Base-by-base conservation (phyloP, 768 basidiomycete species). In the Lactarius pseudohatsudake region DNA sequence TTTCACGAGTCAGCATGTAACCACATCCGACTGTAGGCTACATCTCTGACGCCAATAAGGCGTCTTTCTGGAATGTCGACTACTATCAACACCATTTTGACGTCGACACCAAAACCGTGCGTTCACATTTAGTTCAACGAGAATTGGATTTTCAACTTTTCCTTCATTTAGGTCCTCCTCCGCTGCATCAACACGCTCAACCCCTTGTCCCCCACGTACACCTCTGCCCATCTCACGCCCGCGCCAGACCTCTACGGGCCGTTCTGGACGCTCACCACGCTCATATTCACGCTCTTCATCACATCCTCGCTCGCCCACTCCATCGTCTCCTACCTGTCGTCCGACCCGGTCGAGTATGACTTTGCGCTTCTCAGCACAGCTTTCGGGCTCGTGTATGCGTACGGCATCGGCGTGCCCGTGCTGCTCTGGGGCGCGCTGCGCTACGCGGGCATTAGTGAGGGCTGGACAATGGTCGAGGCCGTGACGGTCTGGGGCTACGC, bases 221-320 rank as follows among this genome's bases (percentile, higher is more conserved):
- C 86, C 59, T 80, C 86, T 5, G 82, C 83, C 15, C 85, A 88
- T 66, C 81, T 89, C 40, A 83, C 81, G 61, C 89, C 89, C 53
- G 81, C 87, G 50, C 75, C 81, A 18, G 91, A 92, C 74, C 84
- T 92, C 47, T 90, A 92, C 74, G 96, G 96, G 0, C 95, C 96
- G 1, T 98, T 99, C 80, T 99, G 96, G 96, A 94, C 96, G 0
- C 84, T 97, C 43, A 96, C 95, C 1, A 98, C 96, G 0, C 86
- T 99, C 68, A 90, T 97, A 54, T 93, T 98, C 74, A 83, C 89
- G 0, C 86, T 98, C 66, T 98, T 96, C 81, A 86, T 97, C 65
- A 96, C 91, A 30, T 97, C 96, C 1, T 94, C 92, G 40, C 88
- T 98, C 45, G 92, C 90, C 9, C 87, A 92, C 18, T 93, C 93